These are phyloP conservation scores for Scedosporium minutisporum DNA, from an alignment of 2,329 filamentous ascomycete species.

Conservation along the genomic window DNA sequence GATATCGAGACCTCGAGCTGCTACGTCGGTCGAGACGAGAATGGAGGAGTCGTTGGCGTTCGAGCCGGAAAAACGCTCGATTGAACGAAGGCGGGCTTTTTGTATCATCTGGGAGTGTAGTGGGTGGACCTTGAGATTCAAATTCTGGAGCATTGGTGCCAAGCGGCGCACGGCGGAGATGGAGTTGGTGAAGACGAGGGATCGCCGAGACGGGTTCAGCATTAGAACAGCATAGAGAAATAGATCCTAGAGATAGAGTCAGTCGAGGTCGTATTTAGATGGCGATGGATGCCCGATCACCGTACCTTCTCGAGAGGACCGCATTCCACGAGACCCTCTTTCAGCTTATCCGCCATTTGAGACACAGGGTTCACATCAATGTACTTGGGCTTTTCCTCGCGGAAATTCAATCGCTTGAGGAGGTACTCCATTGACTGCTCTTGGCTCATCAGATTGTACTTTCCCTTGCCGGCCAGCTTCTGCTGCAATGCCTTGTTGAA, in stretches of 20 bases:
- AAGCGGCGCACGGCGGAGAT: slow-evolving; percentile 86
- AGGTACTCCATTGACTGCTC: slow-evolving; percentile 88
- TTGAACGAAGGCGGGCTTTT: slow-evolving; percentile 84
- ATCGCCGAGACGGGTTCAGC: slow-evolving; percentile 69
- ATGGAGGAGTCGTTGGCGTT: slow-evolving; percentile 49
- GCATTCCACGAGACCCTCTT: slow-evolving; percentile 87
- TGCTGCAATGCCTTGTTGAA: slow-evolving; percentile 88
- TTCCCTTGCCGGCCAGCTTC: slow-evolving; percentile 73
- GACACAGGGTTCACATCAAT: slow-evolving; percentile 83
- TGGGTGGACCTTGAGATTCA: slow-evolving; percentile 65
- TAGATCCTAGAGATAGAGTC: slow-evolving; percentile 51
- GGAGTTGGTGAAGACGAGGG: slow-evolving; percentile 90
- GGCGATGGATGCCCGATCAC: slow-evolving; percentile 23
- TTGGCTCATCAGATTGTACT: slow-evolving; percentile 42
- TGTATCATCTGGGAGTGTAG: slow-evolving; percentile 93
- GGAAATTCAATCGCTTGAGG: slow-evolving; percentile 80
- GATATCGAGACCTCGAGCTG: slow-evolving; percentile 88
- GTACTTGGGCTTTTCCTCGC: slow-evolving; percentile 74
- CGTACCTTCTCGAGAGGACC: slow-evolving; percentile 75
- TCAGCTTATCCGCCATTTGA: slow-evolving; percentile 78
- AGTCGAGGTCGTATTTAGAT: background rate
- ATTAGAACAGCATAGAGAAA: slow-evolving; percentile 85
- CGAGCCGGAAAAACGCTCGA: slow-evolving; percentile 74
- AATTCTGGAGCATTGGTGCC: slow-evolving; percentile 71
- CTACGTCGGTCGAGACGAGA: slow-evolving; percentile 86